Base-by-base conservation (phyloP, 306 rosid species). In the Abrus pulchellus region DNA sequence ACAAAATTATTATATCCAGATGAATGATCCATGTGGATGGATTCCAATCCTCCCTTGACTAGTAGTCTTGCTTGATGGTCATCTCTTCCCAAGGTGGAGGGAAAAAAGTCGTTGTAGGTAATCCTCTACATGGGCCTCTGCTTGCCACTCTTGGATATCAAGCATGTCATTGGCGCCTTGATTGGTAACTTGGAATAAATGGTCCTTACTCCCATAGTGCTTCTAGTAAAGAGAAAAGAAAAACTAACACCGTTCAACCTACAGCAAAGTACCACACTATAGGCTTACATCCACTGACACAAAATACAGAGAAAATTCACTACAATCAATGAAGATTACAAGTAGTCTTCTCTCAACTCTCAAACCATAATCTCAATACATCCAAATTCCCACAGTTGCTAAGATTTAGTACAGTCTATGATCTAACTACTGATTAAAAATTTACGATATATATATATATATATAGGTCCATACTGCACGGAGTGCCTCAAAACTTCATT, bases 251-350 rank as follows among this genome's bases (percentile, higher is more conserved):
- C 3, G 36, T n/a, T 80, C 38, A 32, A 64, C 44, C 61, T 56
- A 66, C 62, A 27, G 52, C 14, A 30, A 66, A 20, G 20, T 20
- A 20, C 20, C 20, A 20, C 20, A 57, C 70, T 56, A 41, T 36
- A 66, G 68, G 34, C 64, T 29, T 63, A 72, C 57, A 53, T 63
- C 84, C 65, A 49, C 59, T 9, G 1, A 57, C 57, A 75, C 57
- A 75, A 82, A 68, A 57, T 20, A 64, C 13, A 27, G 30, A 34
- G 34, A 82, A 76, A 38, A 71, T 69, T 61, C 71, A 60, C 30
- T 36, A 44, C 6, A 33, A 75, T 59, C 81, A 60, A 75, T 10
- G 54, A 76, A 71, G 38, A 69, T 49, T 69, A 82, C 59, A 69
- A 75, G 34, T n/a, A 81, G 43, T 59, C 68, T 40, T 67, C 7